phyloP scores from a whole-genome alignment of 208 protist genomes.

The Strigomonas galati region DNA sequence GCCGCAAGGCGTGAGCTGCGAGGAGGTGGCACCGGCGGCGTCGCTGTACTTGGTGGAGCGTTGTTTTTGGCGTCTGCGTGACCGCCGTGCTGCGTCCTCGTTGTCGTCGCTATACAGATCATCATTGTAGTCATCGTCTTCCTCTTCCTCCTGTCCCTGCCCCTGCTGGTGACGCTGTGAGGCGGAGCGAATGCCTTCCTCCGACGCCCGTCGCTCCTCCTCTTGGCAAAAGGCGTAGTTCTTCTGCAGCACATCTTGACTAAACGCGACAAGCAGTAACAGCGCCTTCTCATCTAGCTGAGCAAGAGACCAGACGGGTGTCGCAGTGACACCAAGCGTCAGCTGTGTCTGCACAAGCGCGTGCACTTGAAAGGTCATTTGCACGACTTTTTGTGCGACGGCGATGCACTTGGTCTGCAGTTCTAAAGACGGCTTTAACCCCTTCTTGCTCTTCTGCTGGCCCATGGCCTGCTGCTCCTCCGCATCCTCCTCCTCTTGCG shows the following conservation, averaged over 20 bases:
- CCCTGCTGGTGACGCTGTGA: slow-evolving; percentile 5
- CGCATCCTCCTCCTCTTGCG: neutral
- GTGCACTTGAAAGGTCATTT: neutral
- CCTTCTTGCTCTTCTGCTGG: neutral
- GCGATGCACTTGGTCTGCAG: slow-evolving; percentile 43
- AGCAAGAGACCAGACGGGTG: neutral
- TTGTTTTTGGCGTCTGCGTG: neutral
- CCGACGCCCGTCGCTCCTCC: slow-evolving; percentile 42
- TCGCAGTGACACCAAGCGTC: neutral
- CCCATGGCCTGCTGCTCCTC: neutral
- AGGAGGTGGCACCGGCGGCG: slow-evolving; percentile 16
- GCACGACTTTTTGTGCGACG: slow-evolving; percentile 22
- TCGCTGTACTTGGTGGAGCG: neutral
- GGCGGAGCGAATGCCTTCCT: neutral
- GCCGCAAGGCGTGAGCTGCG: slow-evolving; percentile 52
- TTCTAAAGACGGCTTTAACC: neutral
- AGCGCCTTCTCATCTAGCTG: slow-evolving; percentile 18
- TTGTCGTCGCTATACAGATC: neutral
- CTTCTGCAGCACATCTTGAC: slow-evolving; percentile 85
- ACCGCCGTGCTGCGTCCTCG: neutral
- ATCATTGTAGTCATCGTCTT: slow-evolving; percentile 19
- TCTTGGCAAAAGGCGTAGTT: slow-evolving; percentile 67
- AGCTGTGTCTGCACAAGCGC: neutral
- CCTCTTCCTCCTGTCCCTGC: slow-evolving; percentile 31
- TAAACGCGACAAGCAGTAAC: slow-evolving; percentile 64